Base-by-base conservation (phyloP, 495 filamentous ascomycete genomes). In the Neurospora terricola region DNA sequence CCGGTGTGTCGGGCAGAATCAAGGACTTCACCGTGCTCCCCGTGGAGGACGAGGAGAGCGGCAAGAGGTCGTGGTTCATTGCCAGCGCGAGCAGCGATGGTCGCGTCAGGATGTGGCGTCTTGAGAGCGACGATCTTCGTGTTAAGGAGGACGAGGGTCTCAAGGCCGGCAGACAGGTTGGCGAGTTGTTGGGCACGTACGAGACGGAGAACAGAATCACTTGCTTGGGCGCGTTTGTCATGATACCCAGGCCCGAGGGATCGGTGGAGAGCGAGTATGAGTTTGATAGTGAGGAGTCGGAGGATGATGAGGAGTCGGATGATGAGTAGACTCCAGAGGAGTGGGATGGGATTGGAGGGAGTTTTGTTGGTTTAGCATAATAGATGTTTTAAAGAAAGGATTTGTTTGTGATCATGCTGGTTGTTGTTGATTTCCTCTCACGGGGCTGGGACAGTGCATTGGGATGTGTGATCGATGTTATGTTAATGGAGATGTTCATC, bases 151-250 rank as follows among this genome's bases (percentile, higher is more conserved):
- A 75, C 21, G 72, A 70, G 54, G 4, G n/a, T 3, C 1, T 18
- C 6, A 76, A 79, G 70, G 71, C 79, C 34, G 71, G 72, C 27
- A 84, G 86, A 73, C 90, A 92, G 75, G 82, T 93, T 30, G 95
- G 94, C 39, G 86, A 83, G 73, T 81, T 97, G 43, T 77, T 97
- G 62, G 94, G 89, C 14, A 90, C 89, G 71, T 94, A 94, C 75
- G 91, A 93, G 79, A 98, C 94, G 9, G 89, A 90, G 39, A 92
- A 94, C 79, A 87, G 96, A 69, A 94, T 99, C 73, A 99, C 94
- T 12, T 99, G 96, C 80, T 72, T 99, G 75, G 89, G 86, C 72
- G 90, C 91, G 59, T 98, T 97, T 80, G 83, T 92, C 73, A 97
- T 98, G 94, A 86, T 89, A 82, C 84, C 88, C 66, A 83, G 84